Base-by-base conservation (phyloP, 2,329 filamentous ascomycete genomes). In the Volutella citrinella region DNA sequence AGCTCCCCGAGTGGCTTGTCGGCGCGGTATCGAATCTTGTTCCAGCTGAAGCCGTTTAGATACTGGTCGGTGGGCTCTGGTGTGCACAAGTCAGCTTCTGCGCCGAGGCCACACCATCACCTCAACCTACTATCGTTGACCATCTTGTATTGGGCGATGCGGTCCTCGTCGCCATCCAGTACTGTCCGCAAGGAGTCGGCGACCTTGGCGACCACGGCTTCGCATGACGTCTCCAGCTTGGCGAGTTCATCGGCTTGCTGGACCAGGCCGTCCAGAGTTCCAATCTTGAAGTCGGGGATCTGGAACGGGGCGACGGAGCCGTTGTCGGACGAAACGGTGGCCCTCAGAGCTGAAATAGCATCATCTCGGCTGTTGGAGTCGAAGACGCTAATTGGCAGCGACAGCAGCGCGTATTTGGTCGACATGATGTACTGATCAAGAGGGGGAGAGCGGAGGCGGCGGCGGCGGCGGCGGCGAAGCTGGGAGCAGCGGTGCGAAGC, bases 271-370 rank as follows among this genome's bases (percentile, higher is more conserved):
- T 98, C 93, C 22, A 98, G 76, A 1, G 93, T 96, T 38, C 93
- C 93, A 61, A 98, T 95, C 72, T 97, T 98, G 76, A 98, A 96
- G 47, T 89, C 84, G 14, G 93, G 93, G 45, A 97, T 84, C 36
- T 78, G 69, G 59, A 97, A 96, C 4, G 82, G 80, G 32, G 80
- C 69, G 27, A 88, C 83, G 32, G 76, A 79, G 58, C 85, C 88
- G 61, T 86, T 82, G 52, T 95, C 87, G 37, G 78, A 68, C 30
- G 78, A 72, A 35, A 95, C 74, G 25, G 82, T 87, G 36, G 81
- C 69, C 49, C 81, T 79, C 43, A 98, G 67, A 27, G 87, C 78
- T 29, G 80, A 76, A 48, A 96, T 72, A 46, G 91, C 88, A 62
- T 94, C 87, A 49, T 91, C 84, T 55, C 76, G 76, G 66, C 91